Evolutionary conservation across 2,329 filamentous ascomycete genomes (phyloP), one percentile per base, ranked within the genome.

Genomic region (Fusarium staphyleae): DNA sequence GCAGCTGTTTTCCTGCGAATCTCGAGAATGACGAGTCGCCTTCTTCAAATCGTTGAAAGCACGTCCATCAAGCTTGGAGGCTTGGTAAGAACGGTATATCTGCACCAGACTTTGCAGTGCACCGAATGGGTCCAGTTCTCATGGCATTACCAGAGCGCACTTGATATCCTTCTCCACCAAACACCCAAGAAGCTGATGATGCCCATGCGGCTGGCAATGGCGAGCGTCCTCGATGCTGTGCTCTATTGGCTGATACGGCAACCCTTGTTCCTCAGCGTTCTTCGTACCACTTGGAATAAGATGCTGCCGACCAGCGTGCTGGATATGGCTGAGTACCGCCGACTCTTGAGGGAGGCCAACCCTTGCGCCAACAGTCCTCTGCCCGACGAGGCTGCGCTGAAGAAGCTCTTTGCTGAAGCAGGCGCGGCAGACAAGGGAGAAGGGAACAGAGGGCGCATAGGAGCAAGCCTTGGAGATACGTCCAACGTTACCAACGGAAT

Each of bases 161-260:
- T 74, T 24, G 67, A 70, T 4, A 60, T 71, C 4, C 57, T 72
- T 12, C 63, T 72, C 48, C 45, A 54, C 8, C 51, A 68, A 15
- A 45, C 53, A 5, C 40, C 59, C 19, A 57, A 55, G 13, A 50
- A 55, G n/a, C 47, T 70, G n/a, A 68, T 72, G 62, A 49, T 60
- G 52, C 70, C 69, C 3, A 66, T 74, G 54, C 60, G 69, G 26
- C 50, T 73, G 34, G 70, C 67, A 2, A 52, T 74, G 57, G 70
- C 66, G n/a, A 57, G 63, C 4, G 45, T 74, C 5, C 34, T 73
- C 15, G 70, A 74, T 35, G 53, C 63, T 19, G 48, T 60, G 10
- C 55, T 67, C 39, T 65, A 63, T 50, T 67, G 65, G 65, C 33
- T 73, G 9, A 48, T 70, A n/a, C 57, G 62, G 2, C 66, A 70